These are phyloP conservation scores for Kickxella alabastrina DNA, from an alignment of 192 early-diverging fungal genomes.

Conservation along the genomic window DNA sequence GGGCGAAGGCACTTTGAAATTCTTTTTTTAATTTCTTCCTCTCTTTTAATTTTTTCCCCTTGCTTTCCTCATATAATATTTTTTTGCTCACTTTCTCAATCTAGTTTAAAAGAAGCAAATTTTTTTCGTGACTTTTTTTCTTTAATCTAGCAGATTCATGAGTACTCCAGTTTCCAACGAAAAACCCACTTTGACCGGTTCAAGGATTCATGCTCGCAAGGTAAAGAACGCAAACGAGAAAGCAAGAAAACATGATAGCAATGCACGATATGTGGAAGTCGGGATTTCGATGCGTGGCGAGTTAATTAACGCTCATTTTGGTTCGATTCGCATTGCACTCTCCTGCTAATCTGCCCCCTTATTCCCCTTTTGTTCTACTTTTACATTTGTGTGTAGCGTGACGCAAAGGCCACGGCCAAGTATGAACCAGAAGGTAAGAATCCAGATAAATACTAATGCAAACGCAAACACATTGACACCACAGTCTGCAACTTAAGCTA, in stretches of 20 bases:
- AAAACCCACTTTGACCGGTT: constrained; percentile 54
- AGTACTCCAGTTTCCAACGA: constrained; percentile 48
- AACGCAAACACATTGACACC: too few relatives aligned
- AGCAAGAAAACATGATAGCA: background rate
- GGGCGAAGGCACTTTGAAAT: too few relatives aligned
- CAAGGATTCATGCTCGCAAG: constrained; percentile 47
- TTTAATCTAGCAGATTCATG: constrained; percentile 24
- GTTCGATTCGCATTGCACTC: too few relatives aligned
- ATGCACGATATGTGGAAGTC: too few relatives aligned
- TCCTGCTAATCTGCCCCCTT: background rate
- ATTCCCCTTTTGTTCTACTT: background rate
- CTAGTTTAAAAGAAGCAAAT: background rate
- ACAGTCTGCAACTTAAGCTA: too few relatives aligned
- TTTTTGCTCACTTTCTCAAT: background rate
- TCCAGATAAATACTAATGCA: too few relatives aligned
- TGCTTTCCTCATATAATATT: background rate
- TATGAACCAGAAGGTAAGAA: constrained; percentile 58
- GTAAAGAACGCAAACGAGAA: constrained; percentile 9
- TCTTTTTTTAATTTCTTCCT: background rate
- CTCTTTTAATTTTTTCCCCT: background rate
- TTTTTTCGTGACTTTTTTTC: background rate
- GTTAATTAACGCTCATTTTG: too few relatives aligned
- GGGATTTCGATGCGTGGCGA: too few relatives aligned
- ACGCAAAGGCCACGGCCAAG: constrained; percentile 66
- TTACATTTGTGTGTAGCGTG: constrained; percentile 23